Evolutionary conservation across 495 filamentous ascomycete genomes (phyloP), one percentile per base, ranked within the genome.

Genomic region (Letharia columbiana): DNA sequence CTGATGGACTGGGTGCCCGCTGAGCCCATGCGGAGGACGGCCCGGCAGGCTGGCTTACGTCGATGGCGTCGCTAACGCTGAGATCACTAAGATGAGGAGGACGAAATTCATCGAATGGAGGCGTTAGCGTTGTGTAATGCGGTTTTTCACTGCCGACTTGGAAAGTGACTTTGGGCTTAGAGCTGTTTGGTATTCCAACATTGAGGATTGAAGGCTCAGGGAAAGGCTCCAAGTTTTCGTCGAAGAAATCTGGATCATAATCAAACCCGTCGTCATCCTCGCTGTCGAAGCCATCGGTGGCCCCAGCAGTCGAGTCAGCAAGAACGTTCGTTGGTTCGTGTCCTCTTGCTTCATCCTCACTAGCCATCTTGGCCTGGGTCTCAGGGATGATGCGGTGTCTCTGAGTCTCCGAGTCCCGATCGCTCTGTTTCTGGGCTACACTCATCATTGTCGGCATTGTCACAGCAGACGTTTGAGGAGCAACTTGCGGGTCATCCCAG

Each of bases 1-100:
- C 73, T 50, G 73, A 75, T 62, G 73, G 73, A 52, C 73, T 75
- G 33, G 73, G 73, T 56, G 68, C 68, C 42, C 72, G 72, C 40
- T 61, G 52, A 12, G 40, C 18, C 20, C 28, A 54, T 5, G 59
- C 23, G 20, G 33, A 52, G n/a, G 35, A 39, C 31, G 33, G 31
- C 42, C 49, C 62, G 39, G 28, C 17, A 41, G 60, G 28, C 39
- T 63, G 61, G 60, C 59, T 62, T 20, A 67, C 60, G 47, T 57
- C 50, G 40, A 66, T 66, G 9, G 42, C 65, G 2, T 67, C 57
- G 37, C 65, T 67, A 20, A 59, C 40, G 50, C 49, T 65, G 23
- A 65, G 33, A 39, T 56, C 15, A 12, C 31, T n/a, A 31, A 40
- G 18, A 57, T 20, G 35, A 33, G 31, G 35, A 20, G 23, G 52